Evolutionary conservation across 2,329 filamentous ascomycete species (phyloP).

Genomic region (Colletotrichum orbiculare): DNA sequence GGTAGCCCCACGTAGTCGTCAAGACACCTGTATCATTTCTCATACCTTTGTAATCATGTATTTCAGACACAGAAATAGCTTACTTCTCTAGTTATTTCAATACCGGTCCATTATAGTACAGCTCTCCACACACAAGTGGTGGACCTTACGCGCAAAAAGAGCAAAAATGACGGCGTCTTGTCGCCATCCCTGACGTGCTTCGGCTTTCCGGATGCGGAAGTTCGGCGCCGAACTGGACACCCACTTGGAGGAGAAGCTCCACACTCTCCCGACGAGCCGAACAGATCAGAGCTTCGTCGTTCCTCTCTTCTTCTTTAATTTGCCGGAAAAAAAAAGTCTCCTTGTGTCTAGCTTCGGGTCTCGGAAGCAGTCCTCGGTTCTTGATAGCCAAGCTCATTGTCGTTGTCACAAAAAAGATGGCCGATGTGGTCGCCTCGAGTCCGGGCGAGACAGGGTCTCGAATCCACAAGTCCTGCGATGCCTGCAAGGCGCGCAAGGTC

Average conservation of each 20-base stretch:
- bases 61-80: no score
- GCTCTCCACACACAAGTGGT: no score
- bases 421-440: conserved; percentile 8
- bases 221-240: conserved; percentile 15
- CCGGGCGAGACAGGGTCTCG: conserved; percentile 3
- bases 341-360: neutral
- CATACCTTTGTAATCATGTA: no score
- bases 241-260: conserved; percentile 3
- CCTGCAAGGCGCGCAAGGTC: conserved; percentile 54
- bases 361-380: neutral
- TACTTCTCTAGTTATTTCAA: no score
- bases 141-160: no score
- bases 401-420: neutral
- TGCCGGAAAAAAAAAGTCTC: neutral
- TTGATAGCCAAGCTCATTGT: neutral
- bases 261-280: conserved; percentile 3
- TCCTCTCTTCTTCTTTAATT: neutral
- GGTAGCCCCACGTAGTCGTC: no score
- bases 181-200: neutral
- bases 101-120: no score
- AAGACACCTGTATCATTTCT: no score
- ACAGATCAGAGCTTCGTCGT: conserved; percentile 5
- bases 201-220: conserved; percentile 19
- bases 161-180: no score
- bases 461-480: conserved; percentile 49